Base-by-base conservation (phyloP, 768 basidiomycete genomes). In the Tephrocybe sp. region DNA sequence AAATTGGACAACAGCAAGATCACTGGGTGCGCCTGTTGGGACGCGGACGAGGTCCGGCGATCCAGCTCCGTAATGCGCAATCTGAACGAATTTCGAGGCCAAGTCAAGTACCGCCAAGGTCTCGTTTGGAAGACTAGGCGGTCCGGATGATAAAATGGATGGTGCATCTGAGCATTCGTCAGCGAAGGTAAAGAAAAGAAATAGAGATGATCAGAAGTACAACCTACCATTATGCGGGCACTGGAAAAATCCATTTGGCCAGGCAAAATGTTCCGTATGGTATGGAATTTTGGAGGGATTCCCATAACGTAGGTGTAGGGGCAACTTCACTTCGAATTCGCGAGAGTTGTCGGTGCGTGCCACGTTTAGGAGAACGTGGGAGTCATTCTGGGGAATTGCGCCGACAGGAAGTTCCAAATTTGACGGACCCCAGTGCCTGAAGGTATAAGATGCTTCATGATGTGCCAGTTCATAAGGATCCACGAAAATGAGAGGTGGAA, bases 381-480 rank as follows among this genome's bases (percentile, higher is more conserved):
- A 62, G 17, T 62, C 58, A 6, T 58, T 54, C 20, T 58, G 51
- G 5, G 60, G 58, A 13, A 76, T 51, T 13, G 74, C 78, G 48
- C 64, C 61, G 0, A 75, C 70, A 5, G 78, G 78, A 22, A 70
- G 69, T 55, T 80, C 78, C 16, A 79, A 58, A 46, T 77, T 76
- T n/a, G 65, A 64, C 4, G 65, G 65, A 20, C 76, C 77, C 65
- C 68, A 70, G 42, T 75, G 68, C 20, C 57, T 57, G 57, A 75
- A 76, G 0, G 65, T 64, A 53, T 76, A 80, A 5, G 64, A 64
- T 0, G 59, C 49, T 19, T 62, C 59, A 26, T 73, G 56, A 47
- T 75, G 68, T 5, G 61, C 62, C 12, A 80, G 71, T 50, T 79
- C 79, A 59, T 77, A 75, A 0, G 73, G 71, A 56, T 80, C 77